Evolutionary conservation across 1,284 basidiomycete genomes (phyloP).

Genomic region (Coniferiporia sulphurascens): DNA sequence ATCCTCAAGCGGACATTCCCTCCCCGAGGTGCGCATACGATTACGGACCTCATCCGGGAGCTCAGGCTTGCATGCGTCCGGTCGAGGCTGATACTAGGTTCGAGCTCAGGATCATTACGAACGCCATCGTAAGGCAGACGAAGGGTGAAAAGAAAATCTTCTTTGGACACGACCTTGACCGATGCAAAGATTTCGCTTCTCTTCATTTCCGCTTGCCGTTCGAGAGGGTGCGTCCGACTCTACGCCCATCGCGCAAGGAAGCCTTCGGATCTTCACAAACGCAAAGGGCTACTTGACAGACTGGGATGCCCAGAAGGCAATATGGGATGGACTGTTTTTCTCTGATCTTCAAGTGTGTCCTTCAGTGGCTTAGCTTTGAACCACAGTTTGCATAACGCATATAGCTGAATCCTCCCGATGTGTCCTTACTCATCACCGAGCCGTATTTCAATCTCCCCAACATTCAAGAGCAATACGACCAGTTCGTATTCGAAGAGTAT

Average conservation of each 20-base stretch:
- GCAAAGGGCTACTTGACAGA: conserved; percentile 81
- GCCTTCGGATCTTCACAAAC: conserved; percentile 16
- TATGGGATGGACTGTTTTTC: conserved; percentile 86
- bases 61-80: too few species aligned
- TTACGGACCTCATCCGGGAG: not conserved
- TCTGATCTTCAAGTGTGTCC: conserved; percentile 59
- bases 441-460: conserved; percentile 91
- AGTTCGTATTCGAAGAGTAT: conserved; percentile 95
- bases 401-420: conserved; percentile 68
- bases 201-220: conserved; percentile 80
- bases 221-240: conserved; percentile 60
- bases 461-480: conserved; percentile 87
- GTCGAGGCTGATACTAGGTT: not conserved
- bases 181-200: conserved; percentile 72
- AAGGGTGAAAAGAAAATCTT: conserved; percentile 76
- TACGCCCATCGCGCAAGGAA: conserved; percentile 13
- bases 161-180: conserved; percentile 75
- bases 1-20: conserved; percentile 15
- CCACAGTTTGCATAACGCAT: conserved; percentile 1
- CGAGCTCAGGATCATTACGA: conserved; percentile 58
- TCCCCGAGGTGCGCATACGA: conserved; percentile 27
- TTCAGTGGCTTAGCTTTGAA: not conserved
- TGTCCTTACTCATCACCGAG: conserved; percentile 83
- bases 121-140: conserved; percentile 70
- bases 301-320: conserved; percentile 88